A percentile compares a stretch with the other conserved stretches of the same genome.
These are phyloP conservation scores for Microdochium nivale DNA, from an alignment of 2,329 filamentous ascomycete species.

Conservation along the genomic window DNA sequence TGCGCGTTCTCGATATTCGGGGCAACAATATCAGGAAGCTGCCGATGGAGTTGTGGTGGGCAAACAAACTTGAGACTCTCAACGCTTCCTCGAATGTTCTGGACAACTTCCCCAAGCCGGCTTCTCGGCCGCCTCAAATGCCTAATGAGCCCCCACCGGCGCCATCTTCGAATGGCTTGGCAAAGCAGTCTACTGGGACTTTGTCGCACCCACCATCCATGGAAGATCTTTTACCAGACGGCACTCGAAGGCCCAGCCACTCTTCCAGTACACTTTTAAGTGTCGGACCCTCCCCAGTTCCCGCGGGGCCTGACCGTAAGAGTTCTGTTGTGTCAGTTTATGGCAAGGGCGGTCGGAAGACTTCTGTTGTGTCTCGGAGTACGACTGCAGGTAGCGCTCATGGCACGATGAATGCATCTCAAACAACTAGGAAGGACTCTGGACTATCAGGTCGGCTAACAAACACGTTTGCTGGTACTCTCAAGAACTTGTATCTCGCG, in stretches of 20 bases:
- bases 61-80: slow-evolving; percentile 78
- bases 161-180: slow-evolving; percentile 11
- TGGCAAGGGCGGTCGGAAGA: slow-evolving; percentile 73
- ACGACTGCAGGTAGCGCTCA: slow-evolving; percentile 35
- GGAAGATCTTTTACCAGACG: slow-evolving; percentile 61
- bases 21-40: slow-evolving; percentile 89
- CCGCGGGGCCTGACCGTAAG: slow-evolving; percentile 57
- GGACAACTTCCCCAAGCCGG: slow-evolving; percentile 81
- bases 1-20: slow-evolving; percentile 78
- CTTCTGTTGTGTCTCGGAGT: slow-evolving; percentile 67
- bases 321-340: slow-evolving; percentile 76
- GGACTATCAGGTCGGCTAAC: slow-evolving; percentile 70
- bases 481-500: slow-evolving; percentile 78
- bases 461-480: slow-evolving; percentile 79
- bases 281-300: slow-evolving; percentile 63
- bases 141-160: slow-evolving; percentile 37
- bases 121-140: slow-evolving; percentile 57
- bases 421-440: slow-evolving; percentile 72
- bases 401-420: slow-evolving; percentile 42
- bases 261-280: slow-evolving; percentile 69
- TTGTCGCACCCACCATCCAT: slow-evolving; percentile 53
- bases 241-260: slow-evolving; percentile 70
- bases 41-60: slow-evolving; percentile 94
- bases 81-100: slow-evolving; percentile 95
- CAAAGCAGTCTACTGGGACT: neutral